A percentile compares a stretch with the other conserved stretches of the same genome.
Evolutionary conservation across 2,329 filamentous ascomycete species (phyloP).

Genomic region (Hymenoscyphus infarciens): DNA sequence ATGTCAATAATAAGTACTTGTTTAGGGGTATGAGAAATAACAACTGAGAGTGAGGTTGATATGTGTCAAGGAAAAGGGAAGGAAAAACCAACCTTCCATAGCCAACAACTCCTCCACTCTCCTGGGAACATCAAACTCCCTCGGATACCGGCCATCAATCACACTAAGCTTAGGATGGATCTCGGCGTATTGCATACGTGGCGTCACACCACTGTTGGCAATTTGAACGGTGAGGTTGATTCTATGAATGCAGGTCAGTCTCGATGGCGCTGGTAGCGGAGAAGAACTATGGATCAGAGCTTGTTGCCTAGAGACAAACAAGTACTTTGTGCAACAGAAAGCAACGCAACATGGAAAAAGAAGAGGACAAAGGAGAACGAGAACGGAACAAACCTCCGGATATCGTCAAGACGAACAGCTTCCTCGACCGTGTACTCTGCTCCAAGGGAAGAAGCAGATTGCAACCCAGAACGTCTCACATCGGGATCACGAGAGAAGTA

Average conservation of each 20-base stretch:
- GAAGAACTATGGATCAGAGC: no score
- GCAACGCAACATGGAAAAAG: neutral
- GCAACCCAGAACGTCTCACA: conserved; percentile 1
- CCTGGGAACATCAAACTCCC: conserved; percentile 22
- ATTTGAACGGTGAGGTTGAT: conserved; percentile 25
- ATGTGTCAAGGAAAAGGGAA: neutral
- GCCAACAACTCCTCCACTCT: conserved; percentile 20
- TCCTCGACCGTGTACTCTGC: conserved; percentile 3
- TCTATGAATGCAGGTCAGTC: conserved; percentile 9
- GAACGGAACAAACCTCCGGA: conserved; percentile 16
- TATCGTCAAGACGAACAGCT: conserved; percentile 11
- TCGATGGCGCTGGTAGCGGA: no score
- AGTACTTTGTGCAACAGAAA: neutral
- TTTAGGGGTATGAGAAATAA: no score
- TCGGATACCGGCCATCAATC: conserved; percentile 17
- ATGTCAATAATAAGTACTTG: no score
- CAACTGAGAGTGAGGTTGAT: neutral
- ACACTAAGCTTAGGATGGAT: conserved; percentile 26
- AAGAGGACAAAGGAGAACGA: neutral
- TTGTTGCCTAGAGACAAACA: neutral
- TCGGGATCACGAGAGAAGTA: conserved; percentile 10
- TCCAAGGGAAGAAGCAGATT: neutral
- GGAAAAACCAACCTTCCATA: conserved; percentile 21
- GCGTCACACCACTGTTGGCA: conserved; percentile 20
- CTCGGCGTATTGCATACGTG: conserved; percentile 19